Percentiles rank a stretch among this genome's conserved stretches.
These are phyloP conservation scores for Lithohypha guttulata DNA, from an alignment of 2,329 filamentous ascomycete genomes.

Conservation along the genomic window DNA sequence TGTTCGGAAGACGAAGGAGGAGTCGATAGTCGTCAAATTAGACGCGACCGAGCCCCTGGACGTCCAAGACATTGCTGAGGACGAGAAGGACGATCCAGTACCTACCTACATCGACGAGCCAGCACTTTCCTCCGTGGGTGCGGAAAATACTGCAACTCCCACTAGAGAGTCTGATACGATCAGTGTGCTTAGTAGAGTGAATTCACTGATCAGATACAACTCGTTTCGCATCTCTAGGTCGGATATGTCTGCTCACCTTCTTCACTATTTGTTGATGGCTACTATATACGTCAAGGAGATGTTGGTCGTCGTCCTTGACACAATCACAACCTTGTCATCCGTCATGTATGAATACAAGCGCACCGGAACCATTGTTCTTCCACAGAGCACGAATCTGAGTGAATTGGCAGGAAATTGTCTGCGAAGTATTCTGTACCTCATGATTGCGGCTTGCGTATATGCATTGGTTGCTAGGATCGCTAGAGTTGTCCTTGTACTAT, in stretches of 20 bases:
- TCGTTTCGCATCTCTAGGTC: constrained; percentile 16
- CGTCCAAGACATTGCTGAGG: no score
- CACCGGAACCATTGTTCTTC: constrained; percentile 17
- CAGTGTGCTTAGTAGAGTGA: not conserved
- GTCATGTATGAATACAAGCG: constrained; percentile 18
- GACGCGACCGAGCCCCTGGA: no score
- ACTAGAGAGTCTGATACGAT: not conserved
- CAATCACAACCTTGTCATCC: constrained; percentile 13
- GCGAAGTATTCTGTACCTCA: constrained; percentile 15
- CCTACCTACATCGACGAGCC: not conserved
- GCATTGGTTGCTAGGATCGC: constrained; percentile 13
- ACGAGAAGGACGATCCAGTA: no score
- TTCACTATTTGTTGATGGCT: constrained; percentile 9
- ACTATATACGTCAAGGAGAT: constrained; percentile 16
- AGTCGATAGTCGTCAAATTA: not conserved
- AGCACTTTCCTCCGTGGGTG: not conserved
- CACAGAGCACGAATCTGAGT: constrained; percentile 11
- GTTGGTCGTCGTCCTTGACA: constrained; percentile 13
- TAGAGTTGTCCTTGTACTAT: constrained; percentile 10
- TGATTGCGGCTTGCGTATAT: constrained; percentile 14
- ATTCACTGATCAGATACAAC: constrained; percentile 4
- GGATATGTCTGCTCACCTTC: constrained; percentile 14
- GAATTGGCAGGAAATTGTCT: constrained; percentile 16
- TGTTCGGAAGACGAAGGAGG: not conserved
- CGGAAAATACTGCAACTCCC: not conserved